These are phyloP conservation scores for Pisolithus sp. DNA, from an alignment of 768 basidiomycete genomes.

Conservation along the genomic window DNA sequence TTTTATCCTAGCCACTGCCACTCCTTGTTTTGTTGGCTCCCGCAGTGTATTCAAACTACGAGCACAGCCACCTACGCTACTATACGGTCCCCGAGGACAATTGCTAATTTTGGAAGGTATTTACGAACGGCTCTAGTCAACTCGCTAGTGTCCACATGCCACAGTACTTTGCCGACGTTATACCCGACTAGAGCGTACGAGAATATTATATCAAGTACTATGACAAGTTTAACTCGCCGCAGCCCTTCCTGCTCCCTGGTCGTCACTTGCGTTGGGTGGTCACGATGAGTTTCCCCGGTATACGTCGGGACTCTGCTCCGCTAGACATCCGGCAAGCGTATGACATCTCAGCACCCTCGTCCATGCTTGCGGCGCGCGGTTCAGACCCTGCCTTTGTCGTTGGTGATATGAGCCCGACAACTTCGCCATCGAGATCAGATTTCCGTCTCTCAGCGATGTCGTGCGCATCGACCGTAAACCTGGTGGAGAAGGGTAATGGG, in stretches of 20 bases:
- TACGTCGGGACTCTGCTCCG: conserved; percentile 22
- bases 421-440: conserved; percentile 17
- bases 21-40: too few species aligned
- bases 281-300: conserved; percentile 7
- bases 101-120: conserved; percentile 22
- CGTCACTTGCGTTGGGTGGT: background rate
- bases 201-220: conserved; percentile 1
- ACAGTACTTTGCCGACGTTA: conserved; percentile 9
- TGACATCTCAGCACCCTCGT: conserved; percentile 7
- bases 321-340: conserved; percentile 23
- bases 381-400: background rate
- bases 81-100: too few species aligned
- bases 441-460: conserved; percentile 20
- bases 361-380: background rate
- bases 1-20: too few species aligned
- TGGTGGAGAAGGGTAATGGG: conserved; percentile 21
- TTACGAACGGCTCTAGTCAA: conserved; percentile 22
- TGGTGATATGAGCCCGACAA: conserved; percentile 5
- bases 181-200: too few species aligned
- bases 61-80: too few species aligned
- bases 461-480: conserved; percentile 14
- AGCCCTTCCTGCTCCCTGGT: conserved; percentile 1
- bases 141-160: conserved; percentile 7
- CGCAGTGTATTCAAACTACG: too few species aligned
- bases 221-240: background rate